phyloP scores from a whole-genome alignment of 768 basidiomycete genomes.

The Symmetrospora coprosmae region DNA sequence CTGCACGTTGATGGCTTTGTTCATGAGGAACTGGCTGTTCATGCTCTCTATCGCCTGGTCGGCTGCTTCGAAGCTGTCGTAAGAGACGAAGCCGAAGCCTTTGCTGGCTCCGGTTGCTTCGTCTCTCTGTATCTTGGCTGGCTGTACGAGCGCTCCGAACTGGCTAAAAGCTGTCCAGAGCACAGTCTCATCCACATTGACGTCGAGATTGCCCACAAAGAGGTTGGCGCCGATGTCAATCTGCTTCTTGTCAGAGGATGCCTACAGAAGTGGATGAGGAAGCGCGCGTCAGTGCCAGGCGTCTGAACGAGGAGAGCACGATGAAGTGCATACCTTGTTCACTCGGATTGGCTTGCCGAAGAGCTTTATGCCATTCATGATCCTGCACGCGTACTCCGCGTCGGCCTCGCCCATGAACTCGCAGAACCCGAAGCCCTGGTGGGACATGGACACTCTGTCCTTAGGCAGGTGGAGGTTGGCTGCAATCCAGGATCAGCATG shows the following conservation, averaged over 20 bases:
- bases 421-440: constrained; percentile 99
- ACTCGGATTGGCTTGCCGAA: constrained; percentile 98
- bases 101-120: constrained; percentile 70
- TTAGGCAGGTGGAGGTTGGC: constrained; percentile 97
- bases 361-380: constrained; percentile 96
- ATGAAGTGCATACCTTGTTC: constrained; percentile 64
- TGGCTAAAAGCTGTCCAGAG: constrained; percentile 91
- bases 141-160: constrained; percentile 82
- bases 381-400: constrained; percentile 98
- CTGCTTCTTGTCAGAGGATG: constrained; percentile 95
- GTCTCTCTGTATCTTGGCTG: constrained; percentile 82
- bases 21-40: constrained; percentile 96
- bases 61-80: constrained; percentile 92
- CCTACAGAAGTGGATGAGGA: constrained; percentile 43
- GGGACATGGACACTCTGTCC: constrained; percentile 93
- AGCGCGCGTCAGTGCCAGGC: background rate
- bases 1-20: constrained; percentile 91
- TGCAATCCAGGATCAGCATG: constrained; percentile 34
- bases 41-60: constrained; percentile 92
- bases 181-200: constrained; percentile 81
- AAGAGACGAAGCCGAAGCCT: constrained; percentile 94
- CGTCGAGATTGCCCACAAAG: constrained; percentile 89
- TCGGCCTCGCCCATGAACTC: constrained; percentile 98
- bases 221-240: constrained; percentile 94
- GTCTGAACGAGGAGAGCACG: background rate